Evolutionary conservation across 2,329 filamentous ascomycete genomes (phyloP), one percentile per base, ranked within the genome.

Genomic region (Exophiala xenobiotica): DNA sequence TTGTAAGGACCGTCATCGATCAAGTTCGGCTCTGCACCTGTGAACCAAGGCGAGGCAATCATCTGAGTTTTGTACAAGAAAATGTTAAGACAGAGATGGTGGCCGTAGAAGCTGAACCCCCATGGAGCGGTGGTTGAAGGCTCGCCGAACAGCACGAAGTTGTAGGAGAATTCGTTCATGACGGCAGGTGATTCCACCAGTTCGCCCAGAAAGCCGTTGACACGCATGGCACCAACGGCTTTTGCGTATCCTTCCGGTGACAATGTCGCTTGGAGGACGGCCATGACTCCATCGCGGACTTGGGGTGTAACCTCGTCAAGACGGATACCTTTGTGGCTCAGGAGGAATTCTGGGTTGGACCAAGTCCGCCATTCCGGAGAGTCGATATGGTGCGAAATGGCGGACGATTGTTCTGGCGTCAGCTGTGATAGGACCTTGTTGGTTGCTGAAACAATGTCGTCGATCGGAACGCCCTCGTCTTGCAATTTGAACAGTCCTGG

Each of bases 131-230:
- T 71, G 0, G 70, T 64, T 0, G 81, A 83, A 0, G 85, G 85
- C 7, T 68, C 67, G 8, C 86, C 86, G 63, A 90, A 90, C 1
- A 90, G 70, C 27, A 82, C 79, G 53, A 89, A 85, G 68, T 90
- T 90, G 75, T 90, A 90, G 1, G 83, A 87, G 69, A 79, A 81
- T 65, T 88, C 80, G 69, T 89, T 90, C 78, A 87, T 82, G 46
- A 90, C 78, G 4, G 70, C 66, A 0, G 80, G 77, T 0, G 81
- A 76, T 26, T 80, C 63, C 43, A 87, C 82, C 0, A 90, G 74
- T 53, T 87, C 78, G 38, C 86, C 87, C 0, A 90, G 77, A 68
- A 89, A 90, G 49, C 84, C 81, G 67, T 90, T 90, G 64, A 88
- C 81, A 51, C 81, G 81, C 85, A 88, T 89, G 0, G 86, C 85